These are phyloP conservation scores for Sugiyamaella castrensis DNA, from an alignment of 1,139 yeast genomes.

Conservation along the genomic window DNA sequence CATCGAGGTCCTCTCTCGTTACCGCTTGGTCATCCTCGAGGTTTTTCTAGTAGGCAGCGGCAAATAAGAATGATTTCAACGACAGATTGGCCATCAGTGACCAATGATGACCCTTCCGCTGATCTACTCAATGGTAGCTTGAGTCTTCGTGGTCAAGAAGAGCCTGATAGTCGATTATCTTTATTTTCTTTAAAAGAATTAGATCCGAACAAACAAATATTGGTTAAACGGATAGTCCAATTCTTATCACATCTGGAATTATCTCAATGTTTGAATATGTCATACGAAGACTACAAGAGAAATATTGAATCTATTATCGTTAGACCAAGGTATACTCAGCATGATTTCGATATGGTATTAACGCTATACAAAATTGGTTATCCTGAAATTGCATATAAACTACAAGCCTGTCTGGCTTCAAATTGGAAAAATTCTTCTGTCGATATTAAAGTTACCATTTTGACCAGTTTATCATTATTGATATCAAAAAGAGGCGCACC, in stretches of 20 bases:
- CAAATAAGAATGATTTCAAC: too few relatives aligned
- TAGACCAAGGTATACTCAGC: slow-evolving; percentile 2
- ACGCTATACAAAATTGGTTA: slow-evolving; percentile 7
- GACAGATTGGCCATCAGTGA: too few relatives aligned
- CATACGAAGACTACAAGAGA: slow-evolving; percentile 6
- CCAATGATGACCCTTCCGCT: too few relatives aligned
- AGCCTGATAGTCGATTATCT: too few relatives aligned
- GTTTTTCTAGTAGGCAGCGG: too few relatives aligned
- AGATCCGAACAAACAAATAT: too few relatives aligned
- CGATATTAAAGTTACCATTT: slow-evolving; percentile 2
- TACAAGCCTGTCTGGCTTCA: slow-evolving; percentile 6
- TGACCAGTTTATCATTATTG: slow-evolving; percentile 5
- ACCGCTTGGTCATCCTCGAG: too few relatives aligned
- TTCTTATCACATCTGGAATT: neutral
- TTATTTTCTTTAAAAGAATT: too few relatives aligned
- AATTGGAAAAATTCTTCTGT: slow-evolving; percentile 7
- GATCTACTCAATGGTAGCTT: neutral
- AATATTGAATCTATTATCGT: slow-evolving; percentile 6
- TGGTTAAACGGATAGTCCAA: too few relatives aligned
- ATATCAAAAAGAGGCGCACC: slow-evolving; percentile 1
- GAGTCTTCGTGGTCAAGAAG: neutral
- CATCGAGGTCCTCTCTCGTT: too few relatives aligned
- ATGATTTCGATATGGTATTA: slow-evolving; percentile 10
- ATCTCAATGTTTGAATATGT: slow-evolving; percentile 1
- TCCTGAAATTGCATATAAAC: slow-evolving; percentile 7